Evolutionary conservation across 129 eudicot genomes (phyloP), one percentile per base, ranked within the genome.

Genomic region (Arctium minus): DNA sequence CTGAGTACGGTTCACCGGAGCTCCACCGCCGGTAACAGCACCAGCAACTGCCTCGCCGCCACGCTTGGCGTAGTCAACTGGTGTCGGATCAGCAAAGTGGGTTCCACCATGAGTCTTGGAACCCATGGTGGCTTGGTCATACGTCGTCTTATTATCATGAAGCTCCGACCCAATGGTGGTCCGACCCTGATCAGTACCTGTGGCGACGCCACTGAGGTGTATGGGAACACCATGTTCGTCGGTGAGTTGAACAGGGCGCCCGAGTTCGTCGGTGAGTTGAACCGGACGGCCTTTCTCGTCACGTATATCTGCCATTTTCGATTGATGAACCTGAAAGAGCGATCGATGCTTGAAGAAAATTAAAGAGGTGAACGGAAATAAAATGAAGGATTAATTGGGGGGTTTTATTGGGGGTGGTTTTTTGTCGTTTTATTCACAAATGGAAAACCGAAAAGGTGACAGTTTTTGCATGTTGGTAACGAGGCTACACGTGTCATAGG

Each of bases 261-360:
- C 97, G 3, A 18, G 72, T 74, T 89, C 87, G 77, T 91, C 98
- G 5, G 96, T 88, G 64, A 91, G 92, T 80, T 90, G 92, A 73
- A 93, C 83, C 3, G 97, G 97, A 62, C 86, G 88, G 29, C 96
- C 97, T 1, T 79, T 85, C 73, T 89, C 96, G 64, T 93, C 97
- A 38, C 92, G 89, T 71, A 93, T 37, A 78, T 91, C 91, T 10
- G 92, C 90, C 94, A 90, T 88, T 70, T 27, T 29, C 53, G 56
- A 22, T 30, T 70, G 40, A 17, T 30, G 75, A 39, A n/a, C 68
- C 38, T 17, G 32, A 53, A 53, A 53, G 65, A 22, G 27, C 27
- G 27, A 56, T 5, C 27, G 67, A n/a, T 56, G 6, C 8, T 56
- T 56, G 27, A 15, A 56, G 67, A 17, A 22, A 22, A 13, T 9